These are phyloP conservation scores for Flaveria trinervia DNA, from an alignment of 129 eudicot species.

Conservation along the genomic window DNA sequence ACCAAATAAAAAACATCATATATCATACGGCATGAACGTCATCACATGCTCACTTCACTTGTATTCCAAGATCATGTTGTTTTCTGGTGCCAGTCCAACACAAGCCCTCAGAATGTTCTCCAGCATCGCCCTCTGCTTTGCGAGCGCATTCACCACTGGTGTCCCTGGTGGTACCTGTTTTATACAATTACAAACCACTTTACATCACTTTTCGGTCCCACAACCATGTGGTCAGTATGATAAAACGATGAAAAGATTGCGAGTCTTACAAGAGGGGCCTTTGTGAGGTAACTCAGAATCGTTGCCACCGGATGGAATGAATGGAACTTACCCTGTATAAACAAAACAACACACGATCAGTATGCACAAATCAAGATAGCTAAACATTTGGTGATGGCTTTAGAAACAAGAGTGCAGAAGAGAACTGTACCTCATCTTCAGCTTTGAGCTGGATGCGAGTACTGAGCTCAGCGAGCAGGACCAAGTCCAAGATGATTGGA, in stretches of 20 bases:
- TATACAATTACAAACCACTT: neutral
- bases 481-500: constrained; percentile 92
- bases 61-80: constrained; percentile 99
- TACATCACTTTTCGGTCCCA: constrained; percentile 29
- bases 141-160: constrained; percentile 96
- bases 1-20: neutral
- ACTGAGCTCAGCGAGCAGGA: constrained; percentile 93
- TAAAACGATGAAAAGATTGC: neutral
- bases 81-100: constrained; percentile 96
- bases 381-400: neutral
- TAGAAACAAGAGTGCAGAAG: too few species aligned
- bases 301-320: constrained; percentile 98
- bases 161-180: constrained; percentile 98
- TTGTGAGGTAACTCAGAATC: constrained; percentile 89
- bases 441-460: constrained; percentile 88
- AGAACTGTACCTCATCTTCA: constrained; percentile 59
- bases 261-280: constrained; percentile 82
- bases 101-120: constrained; percentile 98
- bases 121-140: constrained; percentile 97
- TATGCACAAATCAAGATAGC: neutral
- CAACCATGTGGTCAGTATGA: constrained; percentile 34
- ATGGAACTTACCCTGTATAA: constrained; percentile 74
- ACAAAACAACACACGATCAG: neutral
- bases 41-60: constrained; percentile 47
- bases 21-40: neutral